Evolutionary conservation across 805 yeast species (phyloP), one percentile per base, ranked within the genome.

Genomic region (Pichia rugopelliculosa): DNA sequence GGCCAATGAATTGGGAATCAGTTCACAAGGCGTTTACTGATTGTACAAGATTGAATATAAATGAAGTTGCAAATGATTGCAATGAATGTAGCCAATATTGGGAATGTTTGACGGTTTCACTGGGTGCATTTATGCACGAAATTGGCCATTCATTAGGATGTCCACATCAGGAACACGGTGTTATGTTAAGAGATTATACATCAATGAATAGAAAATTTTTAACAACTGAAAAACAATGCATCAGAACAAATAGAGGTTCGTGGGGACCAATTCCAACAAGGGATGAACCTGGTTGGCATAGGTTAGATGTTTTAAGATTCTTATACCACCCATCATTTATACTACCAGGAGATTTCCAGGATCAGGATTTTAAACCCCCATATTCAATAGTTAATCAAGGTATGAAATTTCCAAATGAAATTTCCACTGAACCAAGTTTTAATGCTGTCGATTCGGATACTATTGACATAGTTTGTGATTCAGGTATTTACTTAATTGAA

Each of bases 41-140:
- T 59, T 73, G 74, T n/a, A 84, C 93, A 0, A 73, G 60, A 15
- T 70, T 85, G 9, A 76, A 80, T 46, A 76, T 71, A 0, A 61
- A 61, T 1, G 86, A 85, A 50, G 96, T 91, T n/a, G 96, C 96
- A 11, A 89, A 93, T 64, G 99, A 93, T 64, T 72, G 83, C 54
- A 77, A 79, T 56, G 84, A 90, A 60, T 84, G 96, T 62, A 85
- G 93, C 0, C 75, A 95, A 1, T 76, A 83, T 47, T 93, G 96
- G 96, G 97, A 91, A 65, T 85, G 95, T 58, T 66, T 85, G 40
- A 84, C 85, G 50, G 76, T 91, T 34, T 87, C 96, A 1, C 61
- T 87, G 56, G 98, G 99, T 40, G 97, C 98, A 0, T 90, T 89
- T 57, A 74, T 90, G 84, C 98, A 91, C 64, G 98, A 91, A 61